Percentiles rank a stretch among this genome's conserved stretches.
Evolutionary conservation across 116 monocot genomes (phyloP).

Genomic region (Thalassia testudinum): DNA sequence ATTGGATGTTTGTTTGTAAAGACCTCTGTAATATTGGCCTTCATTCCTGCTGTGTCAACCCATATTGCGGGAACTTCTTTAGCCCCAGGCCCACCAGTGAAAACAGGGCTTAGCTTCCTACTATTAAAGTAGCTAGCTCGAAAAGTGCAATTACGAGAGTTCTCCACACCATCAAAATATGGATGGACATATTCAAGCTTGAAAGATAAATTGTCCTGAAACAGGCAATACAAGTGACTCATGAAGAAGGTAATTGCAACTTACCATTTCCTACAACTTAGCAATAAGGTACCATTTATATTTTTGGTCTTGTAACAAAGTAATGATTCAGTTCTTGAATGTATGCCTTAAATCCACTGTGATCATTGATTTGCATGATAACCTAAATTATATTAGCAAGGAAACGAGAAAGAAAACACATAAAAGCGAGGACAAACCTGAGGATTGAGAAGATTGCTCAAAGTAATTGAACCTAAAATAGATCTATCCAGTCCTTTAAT

Average conservation of each 20-base stretch:
- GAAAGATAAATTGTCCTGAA: constrained; percentile 90
- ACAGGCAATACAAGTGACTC: neutral
- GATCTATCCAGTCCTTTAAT: constrained; percentile 91
- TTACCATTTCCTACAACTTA: too few relatives aligned
- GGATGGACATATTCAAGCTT: constrained; percentile 99
- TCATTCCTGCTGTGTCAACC: constrained; percentile 84
- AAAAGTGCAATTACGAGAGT: constrained; percentile 76
- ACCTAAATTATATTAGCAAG: too few relatives aligned
- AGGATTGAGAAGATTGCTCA: constrained; percentile 93
- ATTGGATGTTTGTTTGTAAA: too few relatives aligned
- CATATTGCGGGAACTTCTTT: constrained; percentile 96
- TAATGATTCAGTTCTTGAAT: too few relatives aligned
- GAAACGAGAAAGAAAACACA: too few relatives aligned
- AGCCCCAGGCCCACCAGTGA: constrained; percentile 81
- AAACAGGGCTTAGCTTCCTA: constrained; percentile 86
- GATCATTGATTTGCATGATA: too few relatives aligned
- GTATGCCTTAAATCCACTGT: neutral
- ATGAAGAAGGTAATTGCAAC: neutral
- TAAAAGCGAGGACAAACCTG: too few relatives aligned
- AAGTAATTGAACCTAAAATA: constrained; percentile 72
- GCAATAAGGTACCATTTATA: too few relatives aligned
- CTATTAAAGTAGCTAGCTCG: constrained; percentile 80
- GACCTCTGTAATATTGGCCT: constrained; percentile 97
- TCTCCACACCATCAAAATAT: constrained; percentile 72
- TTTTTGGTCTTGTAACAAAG: too few relatives aligned